Conservation (phyloP, 176 grass and related monocot species). For the maize (Zea mays) region DNA sequence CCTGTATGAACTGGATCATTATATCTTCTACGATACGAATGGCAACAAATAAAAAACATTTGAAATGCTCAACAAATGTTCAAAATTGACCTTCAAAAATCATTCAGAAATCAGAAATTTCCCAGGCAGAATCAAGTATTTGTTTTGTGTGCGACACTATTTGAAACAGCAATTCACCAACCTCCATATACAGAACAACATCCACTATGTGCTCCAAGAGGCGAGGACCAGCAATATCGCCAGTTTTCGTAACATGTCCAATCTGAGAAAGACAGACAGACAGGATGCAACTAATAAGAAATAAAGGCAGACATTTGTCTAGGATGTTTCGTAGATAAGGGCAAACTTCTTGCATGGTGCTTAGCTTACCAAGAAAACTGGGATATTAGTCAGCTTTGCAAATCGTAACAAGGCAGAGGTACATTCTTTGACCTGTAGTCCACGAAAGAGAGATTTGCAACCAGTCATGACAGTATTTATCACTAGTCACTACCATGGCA, state of each 20-base stretch:
- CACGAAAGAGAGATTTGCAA: conserved; percentile 29
- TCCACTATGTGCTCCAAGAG: conserved; percentile 95
- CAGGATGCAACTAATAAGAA: conserved; percentile 18
- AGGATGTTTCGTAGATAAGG: conserved; percentile 9
- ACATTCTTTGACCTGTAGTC: conserved; percentile 82
- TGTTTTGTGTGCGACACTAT: conserved; percentile 3
- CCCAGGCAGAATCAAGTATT: neutral
- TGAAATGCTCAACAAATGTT: neutral
- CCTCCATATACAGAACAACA: conserved; percentile 99
- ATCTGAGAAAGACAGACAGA: conserved; percentile 57
- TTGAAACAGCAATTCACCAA: conserved; percentile 36
- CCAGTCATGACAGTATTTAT: conserved; percentile 10
- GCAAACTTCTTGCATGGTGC: conserved; percentile 10
- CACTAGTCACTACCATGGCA: neutral
- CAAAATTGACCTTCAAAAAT: conserved; percentile 5
- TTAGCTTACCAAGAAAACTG: conserved; percentile 83
- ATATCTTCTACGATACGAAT: neutral
- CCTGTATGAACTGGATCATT: neutral
- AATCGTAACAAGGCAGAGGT: conserved; percentile 86
- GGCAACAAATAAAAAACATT: conserved; percentile 13
- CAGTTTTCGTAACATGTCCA: conserved; percentile 89
- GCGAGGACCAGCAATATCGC: conserved; percentile 92
- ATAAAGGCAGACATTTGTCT: conserved; percentile 7
- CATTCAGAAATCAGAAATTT: neutral
- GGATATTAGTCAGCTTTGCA: conserved; percentile 88